Conservation (phyloP, 1,284 basidiomycete genomes). For the Rhodotorula sp. region DNA sequence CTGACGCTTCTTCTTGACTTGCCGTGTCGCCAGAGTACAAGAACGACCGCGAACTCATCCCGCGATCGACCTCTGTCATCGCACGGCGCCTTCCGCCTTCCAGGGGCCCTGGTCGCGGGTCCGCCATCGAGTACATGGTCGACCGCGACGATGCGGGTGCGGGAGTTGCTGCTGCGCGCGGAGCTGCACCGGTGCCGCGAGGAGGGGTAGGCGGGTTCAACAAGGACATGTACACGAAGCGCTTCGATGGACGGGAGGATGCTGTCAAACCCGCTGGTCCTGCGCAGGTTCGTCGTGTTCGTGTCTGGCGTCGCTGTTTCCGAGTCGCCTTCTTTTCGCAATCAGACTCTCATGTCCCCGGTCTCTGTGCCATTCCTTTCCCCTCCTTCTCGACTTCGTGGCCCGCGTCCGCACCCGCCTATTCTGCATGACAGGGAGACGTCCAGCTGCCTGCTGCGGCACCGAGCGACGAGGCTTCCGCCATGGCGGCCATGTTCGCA, state of each 20-base stretch:
- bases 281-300: conserved; percentile 23
- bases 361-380: conserved; percentile 1
- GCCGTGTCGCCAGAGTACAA: conserved; percentile 68
- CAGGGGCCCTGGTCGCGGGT: conserved; percentile 80
- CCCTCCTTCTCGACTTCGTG: not conserved
- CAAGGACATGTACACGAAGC: conserved; percentile 66
- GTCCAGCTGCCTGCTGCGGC: conserved; percentile 37
- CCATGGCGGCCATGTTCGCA: conserved; percentile 95
- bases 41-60: conserved; percentile 87
- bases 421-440: conserved; percentile 4
- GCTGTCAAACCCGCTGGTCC: conserved; percentile 8
- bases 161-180: conserved; percentile 28
- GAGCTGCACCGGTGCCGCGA: conserved; percentile 39
- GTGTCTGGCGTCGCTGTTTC: not conserved
- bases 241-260: conserved; percentile 83
- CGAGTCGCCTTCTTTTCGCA: not conserved
- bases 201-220: conserved; percentile 44
- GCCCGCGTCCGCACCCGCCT: not conserved
- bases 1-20: too few species aligned
- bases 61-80: conserved; percentile 89
- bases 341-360: conserved; percentile 12
- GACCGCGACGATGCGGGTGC: conserved; percentile 13
- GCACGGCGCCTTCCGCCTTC: conserved; percentile 84
- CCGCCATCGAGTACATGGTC: conserved; percentile 57
- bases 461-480: conserved; percentile 70